phyloP scores from a whole-genome alignment of 2,329 filamentous ascomycete species.

The Coniochaeta sp. region DNA sequence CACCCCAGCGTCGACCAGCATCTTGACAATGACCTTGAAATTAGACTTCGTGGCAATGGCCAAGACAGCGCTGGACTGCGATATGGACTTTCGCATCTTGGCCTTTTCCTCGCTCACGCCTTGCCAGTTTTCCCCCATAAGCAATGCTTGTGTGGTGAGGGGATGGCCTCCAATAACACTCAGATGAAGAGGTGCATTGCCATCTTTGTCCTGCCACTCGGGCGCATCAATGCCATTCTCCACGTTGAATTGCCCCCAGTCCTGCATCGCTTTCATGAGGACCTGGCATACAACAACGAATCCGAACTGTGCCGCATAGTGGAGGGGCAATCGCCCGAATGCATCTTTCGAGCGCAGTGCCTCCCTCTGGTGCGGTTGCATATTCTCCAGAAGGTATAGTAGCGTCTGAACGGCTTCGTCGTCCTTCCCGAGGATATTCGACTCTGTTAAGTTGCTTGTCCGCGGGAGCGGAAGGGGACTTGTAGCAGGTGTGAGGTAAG shows the following conservation, averaged over 20 bases:
- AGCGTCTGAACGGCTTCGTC: conserved; percentile 70
- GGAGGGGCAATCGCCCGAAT: conserved; percentile 76
- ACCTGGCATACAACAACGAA: conserved; percentile 85
- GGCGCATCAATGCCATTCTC: conserved; percentile 78
- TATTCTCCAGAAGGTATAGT: conserved; percentile 54
- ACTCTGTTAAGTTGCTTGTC: conserved; percentile 58
- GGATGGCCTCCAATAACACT: conserved; percentile 88
- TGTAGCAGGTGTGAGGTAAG: conserved; percentile 74
- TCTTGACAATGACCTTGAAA: conserved; percentile 73
- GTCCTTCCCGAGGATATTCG: conserved; percentile 55
- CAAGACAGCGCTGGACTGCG: conserved; percentile 81
- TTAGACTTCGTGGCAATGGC: conserved; percentile 84
- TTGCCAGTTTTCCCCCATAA: conserved; percentile 74
- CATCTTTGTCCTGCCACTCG: conserved; percentile 88
- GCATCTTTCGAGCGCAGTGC: conserved; percentile 65
- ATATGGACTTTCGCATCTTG: conserved; percentile 59
- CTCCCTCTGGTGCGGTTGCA: conserved; percentile 58
- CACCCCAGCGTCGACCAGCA: conserved; percentile 83
- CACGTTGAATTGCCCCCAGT: conserved; percentile 81
- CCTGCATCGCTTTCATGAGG: conserved; percentile 80
- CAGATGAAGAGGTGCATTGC: conserved; percentile 83
- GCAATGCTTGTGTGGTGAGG: conserved; percentile 71
- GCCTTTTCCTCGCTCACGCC: conserved; percentile 55
- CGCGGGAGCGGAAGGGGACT: conserved; percentile 56
- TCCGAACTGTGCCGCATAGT: conserved; percentile 92